These are phyloP conservation scores for Aphanomyces euteiches DNA, from an alignment of 352 stramenopile species.

Conservation along the genomic window DNA sequence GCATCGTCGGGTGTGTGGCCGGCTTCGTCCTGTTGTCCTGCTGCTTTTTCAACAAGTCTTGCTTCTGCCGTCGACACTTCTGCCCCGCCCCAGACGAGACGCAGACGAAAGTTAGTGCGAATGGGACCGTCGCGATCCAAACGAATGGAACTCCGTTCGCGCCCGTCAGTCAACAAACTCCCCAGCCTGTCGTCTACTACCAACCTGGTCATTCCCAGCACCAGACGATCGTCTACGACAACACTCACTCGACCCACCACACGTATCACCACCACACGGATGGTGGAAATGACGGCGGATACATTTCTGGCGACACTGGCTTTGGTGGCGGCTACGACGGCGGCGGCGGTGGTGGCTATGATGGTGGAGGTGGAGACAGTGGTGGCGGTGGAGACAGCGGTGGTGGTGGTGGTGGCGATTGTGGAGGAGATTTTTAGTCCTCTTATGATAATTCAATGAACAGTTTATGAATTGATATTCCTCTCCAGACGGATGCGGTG, in stretches of 20 bases:
- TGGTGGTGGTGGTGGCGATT: not conserved
- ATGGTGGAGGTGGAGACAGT: not conserved
- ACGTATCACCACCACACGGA: not conserved
- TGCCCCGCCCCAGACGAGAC: not conserved
- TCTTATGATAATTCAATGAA: too few species aligned
- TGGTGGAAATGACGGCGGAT: conserved; percentile 9
- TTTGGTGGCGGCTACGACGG: not conserved
- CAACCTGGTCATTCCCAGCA: not conserved
- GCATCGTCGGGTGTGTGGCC: not conserved
- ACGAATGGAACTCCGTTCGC: not conserved
- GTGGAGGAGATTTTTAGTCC: conserved; percentile 6
- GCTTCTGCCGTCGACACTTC: not conserved
- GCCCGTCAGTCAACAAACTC: not conserved
- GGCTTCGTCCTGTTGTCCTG: not conserved
- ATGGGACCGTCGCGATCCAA: not conserved
- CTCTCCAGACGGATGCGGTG: too few species aligned
- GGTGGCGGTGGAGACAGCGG: not conserved
- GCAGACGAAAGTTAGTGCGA: not conserved
- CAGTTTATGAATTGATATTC: too few species aligned
- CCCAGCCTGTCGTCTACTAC: not conserved
- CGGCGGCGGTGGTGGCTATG: not conserved
- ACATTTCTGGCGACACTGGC: not conserved
- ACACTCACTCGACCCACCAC: not conserved
- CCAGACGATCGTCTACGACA: conserved; percentile 1
- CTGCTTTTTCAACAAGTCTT: conserved; percentile 10